Base-by-base conservation (phyloP, 306 rosid genomes). In the Quercus variabilis region DNA sequence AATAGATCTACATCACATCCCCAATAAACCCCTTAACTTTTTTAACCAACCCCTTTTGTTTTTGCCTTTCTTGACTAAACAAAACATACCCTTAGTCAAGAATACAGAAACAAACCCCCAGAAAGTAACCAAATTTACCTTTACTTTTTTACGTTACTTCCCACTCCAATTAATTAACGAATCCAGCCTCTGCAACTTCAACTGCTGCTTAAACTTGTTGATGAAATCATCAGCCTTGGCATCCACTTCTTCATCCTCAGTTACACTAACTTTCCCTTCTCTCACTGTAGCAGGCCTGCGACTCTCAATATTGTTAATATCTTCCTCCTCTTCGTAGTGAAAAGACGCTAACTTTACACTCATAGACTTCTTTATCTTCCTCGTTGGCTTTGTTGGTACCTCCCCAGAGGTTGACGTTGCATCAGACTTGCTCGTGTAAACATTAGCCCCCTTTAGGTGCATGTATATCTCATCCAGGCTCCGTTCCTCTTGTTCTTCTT, bases 181-280 rank as follows among this genome's bases (percentile, higher is more conserved):
- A 70, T 93, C 88, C 79, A 88, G 46, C 93, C 97, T 90, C 88
- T 93, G 97, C 79, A 93, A 70, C 84, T 93, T 87, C 80, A 93
- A 75, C 85, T 92, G 91, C 5, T 93, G 86, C 86, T 92, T 93
- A 84, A 93, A 93, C 83, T 25, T 89, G 88, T 90, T 92, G 87
- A 93, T 93, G 90, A 93, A 93, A 69, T 91, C 97, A 51, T 92
- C 96, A 5, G 97, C 97, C 67, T 75, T 93, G 1, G 98, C 91
- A 35, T 93, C 97, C 55, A 93, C 97, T 81, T 81, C 94, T 2
- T 82, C 92, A 5, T 84, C 86, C 62, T 73, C 86, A 11, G 74
- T 26, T 71, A 26, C 63, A 38, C 74, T 69, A 3, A 54, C 75
- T 74, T 74, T 89, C 18, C 60, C 79, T 73, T 92, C 98, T 49